Evolutionary conservation across 805 yeast species (phyloP).

Genomic region (Martiniozyma abietophila): DNA sequence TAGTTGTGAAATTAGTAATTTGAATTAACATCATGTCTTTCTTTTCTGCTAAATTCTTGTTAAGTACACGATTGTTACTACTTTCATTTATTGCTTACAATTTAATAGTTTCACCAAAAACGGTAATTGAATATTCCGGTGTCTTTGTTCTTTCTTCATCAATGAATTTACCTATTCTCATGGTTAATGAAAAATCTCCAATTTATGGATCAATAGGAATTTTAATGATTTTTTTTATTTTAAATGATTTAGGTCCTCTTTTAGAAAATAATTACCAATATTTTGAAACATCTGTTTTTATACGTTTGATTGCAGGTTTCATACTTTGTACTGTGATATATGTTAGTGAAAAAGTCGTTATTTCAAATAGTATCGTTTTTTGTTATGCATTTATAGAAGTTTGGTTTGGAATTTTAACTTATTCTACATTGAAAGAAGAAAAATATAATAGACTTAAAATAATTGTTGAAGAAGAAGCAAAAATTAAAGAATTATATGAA

Average conservation of each 20-base stretch:
- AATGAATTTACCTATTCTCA: slow-evolving; percentile 26
- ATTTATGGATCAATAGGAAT: slow-evolving; percentile 40
- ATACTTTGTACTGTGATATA: slow-evolving; percentile 41
- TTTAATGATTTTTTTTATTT: slow-evolving; percentile 34
- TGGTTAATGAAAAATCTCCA: slow-evolving; percentile 25
- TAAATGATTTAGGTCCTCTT: slow-evolving; percentile 53
- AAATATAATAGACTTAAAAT: slow-evolving; percentile 39
- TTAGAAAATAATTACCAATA: slow-evolving; percentile 34
- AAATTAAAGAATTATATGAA: slow-evolving; percentile 20
- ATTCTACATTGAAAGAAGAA: slow-evolving; percentile 57
- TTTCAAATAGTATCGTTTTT: slow-evolving; percentile 59
- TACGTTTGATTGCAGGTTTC: slow-evolving; percentile 44
- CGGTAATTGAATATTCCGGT: slow-evolving; percentile 23
- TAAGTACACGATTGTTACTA: slow-evolving; percentile 16
- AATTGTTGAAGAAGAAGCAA: slow-evolving; percentile 11
- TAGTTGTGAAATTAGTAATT: too few relatives aligned
- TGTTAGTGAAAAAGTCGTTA: slow-evolving; percentile 27
- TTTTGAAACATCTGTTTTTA: slow-evolving; percentile 54
- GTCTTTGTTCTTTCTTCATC: slow-evolving; percentile 22
- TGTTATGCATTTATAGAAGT: slow-evolving; percentile 53
- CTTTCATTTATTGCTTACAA: slow-evolving; percentile 17
- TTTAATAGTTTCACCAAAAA: slow-evolving; percentile 18
- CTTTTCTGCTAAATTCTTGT: slow-evolving; percentile 19
- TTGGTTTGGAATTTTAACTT: slow-evolving; percentile 60
- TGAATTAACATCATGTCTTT: slow-evolving; percentile 24